phyloP scores from a whole-genome alignment of 2,329 filamentous ascomycete species.

The Pseudogymnoascus pannorum region DNA sequence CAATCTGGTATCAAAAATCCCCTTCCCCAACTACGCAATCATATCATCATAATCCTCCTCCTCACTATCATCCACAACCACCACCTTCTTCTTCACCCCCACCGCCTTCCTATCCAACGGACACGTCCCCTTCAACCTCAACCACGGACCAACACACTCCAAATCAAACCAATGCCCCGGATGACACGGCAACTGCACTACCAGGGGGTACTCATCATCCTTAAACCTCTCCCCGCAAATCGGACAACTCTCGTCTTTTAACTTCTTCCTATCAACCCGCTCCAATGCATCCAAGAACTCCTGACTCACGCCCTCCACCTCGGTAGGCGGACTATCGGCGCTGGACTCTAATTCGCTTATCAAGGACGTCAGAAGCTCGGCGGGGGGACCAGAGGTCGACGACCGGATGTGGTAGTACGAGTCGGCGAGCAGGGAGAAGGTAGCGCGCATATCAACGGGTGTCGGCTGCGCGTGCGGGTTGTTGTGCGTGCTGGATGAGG shows the following conservation, averaged over 20 bases:
- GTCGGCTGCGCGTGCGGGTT: constrained; percentile 53
- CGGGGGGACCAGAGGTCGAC: constrained; percentile 34
- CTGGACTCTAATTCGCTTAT: constrained; percentile 41
- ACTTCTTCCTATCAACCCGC: constrained; percentile 44
- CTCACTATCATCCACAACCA: constrained; percentile 40
- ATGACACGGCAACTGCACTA: constrained; percentile 58
- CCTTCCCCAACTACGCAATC: constrained; percentile 32
- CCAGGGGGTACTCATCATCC: constrained; percentile 54
- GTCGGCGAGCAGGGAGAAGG: constrained; percentile 51
- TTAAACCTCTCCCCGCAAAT: constrained; percentile 57
- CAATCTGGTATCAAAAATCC: background rate
- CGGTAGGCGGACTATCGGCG: constrained; percentile 45
- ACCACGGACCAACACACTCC: constrained; percentile 61
- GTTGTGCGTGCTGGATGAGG: constrained; percentile 31
- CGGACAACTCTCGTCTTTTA: constrained; percentile 48
- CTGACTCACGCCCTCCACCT: constrained; percentile 49
- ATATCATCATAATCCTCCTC: constrained; percentile 44
- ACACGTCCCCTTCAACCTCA: constrained; percentile 56
- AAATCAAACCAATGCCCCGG: constrained; percentile 53
- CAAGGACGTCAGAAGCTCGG: constrained; percentile 43
- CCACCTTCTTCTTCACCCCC: constrained; percentile 44
- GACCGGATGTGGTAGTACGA: constrained; percentile 40
- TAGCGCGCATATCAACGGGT: constrained; percentile 48
- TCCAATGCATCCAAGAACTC: constrained; percentile 53
- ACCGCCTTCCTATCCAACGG: constrained; percentile 56